Evolutionary conservation across 2,329 filamentous ascomycete genomes (phyloP).

Genomic region (Exophiala phaeomuriformis): DNA sequence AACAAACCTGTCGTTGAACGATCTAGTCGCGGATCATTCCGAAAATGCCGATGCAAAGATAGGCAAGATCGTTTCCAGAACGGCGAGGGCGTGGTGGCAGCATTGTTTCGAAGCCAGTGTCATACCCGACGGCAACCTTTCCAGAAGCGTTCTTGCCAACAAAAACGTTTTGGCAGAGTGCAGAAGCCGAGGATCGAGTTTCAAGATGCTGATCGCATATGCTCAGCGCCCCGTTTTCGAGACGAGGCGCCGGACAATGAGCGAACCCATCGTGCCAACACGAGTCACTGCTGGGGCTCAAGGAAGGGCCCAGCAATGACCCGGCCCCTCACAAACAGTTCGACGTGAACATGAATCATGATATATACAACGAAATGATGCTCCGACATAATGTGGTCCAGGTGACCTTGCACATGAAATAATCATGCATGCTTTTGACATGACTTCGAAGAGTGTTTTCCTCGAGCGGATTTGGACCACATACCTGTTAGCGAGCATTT

Average conservation of each 20-base stretch:
- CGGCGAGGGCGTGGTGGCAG: slow-evolving; percentile 94
- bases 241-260: slow-evolving; percentile 37
- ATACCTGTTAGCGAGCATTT: slow-evolving; percentile 1
- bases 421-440: slow-evolving; percentile 4
- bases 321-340: slow-evolving; percentile 8
- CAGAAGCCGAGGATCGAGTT: slow-evolving; percentile 74
- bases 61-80: slow-evolving; percentile 82
- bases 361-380: not conserved
- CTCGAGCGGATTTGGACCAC: slow-evolving; percentile 6
- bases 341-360: slow-evolving; percentile 5
- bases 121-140: slow-evolving; percentile 42
- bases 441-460: slow-evolving; percentile 3
- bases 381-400: not conserved
- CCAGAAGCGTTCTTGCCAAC: slow-evolving; percentile 71
- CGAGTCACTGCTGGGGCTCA: slow-evolving; percentile 18
- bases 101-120: slow-evolving; percentile 76
- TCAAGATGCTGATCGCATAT: slow-evolving; percentile 86
- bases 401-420: slow-evolving; percentile 9
- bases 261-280: slow-evolving; percentile 28
- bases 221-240: slow-evolving; percentile 63
- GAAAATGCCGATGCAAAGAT: slow-evolving; percentile 72
- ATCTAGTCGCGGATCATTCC: slow-evolving; percentile 66
- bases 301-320: slow-evolving; percentile 1
- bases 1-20: slow-evolving; percentile 48
- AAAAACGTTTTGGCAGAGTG: slow-evolving; percentile 71